These are phyloP conservation scores for Colletotrichum simmondsii DNA, from an alignment of 2,329 filamentous ascomycete species.

Conservation along the genomic window DNA sequence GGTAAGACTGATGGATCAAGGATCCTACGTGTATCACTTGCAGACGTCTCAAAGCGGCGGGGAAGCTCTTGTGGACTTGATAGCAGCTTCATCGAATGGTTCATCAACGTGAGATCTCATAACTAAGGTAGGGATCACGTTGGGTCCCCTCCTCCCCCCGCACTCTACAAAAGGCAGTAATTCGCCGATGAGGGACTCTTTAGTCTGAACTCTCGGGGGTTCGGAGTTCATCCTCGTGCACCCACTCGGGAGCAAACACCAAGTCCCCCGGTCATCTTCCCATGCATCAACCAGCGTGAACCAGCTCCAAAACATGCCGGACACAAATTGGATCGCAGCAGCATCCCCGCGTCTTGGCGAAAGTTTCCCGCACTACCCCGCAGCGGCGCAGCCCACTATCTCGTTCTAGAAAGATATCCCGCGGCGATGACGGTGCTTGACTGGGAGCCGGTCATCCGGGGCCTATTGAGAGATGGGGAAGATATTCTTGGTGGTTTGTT, in stretches of 20 bases:
- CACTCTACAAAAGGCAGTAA: not conserved
- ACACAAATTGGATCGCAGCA: slow-evolving; percentile 4
- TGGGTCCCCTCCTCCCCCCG: not conserved
- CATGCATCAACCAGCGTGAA: not conserved
- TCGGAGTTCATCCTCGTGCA: slow-evolving; percentile 8
- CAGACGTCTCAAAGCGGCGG: not conserved
- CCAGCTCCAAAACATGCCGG: not conserved
- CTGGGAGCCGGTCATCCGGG: slow-evolving; percentile 9
- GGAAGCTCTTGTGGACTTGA: not conserved
- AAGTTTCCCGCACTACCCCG: slow-evolving; percentile 29
- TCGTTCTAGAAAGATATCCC: slow-evolving; percentile 17
- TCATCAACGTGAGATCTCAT: not conserved
- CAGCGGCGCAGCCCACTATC: slow-evolving; percentile 5
- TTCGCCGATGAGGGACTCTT: slow-evolving; percentile 4
- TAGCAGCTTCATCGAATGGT: not conserved
- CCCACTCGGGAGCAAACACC: not conserved
- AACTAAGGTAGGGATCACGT: not conserved
- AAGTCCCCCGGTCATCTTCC: not conserved
- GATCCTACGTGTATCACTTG: not conserved
- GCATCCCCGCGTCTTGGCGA: slow-evolving; percentile 23
- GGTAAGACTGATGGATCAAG: not conserved
- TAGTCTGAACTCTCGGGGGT: slow-evolving; percentile 10
- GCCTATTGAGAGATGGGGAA: not conserved
- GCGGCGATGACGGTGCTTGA: slow-evolving; percentile 17
- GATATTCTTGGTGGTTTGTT: slow-evolving; percentile 7